These are phyloP conservation scores for Leccinum obscurum DNA, from an alignment of 768 basidiomycete genomes.

Conservation along the genomic window DNA sequence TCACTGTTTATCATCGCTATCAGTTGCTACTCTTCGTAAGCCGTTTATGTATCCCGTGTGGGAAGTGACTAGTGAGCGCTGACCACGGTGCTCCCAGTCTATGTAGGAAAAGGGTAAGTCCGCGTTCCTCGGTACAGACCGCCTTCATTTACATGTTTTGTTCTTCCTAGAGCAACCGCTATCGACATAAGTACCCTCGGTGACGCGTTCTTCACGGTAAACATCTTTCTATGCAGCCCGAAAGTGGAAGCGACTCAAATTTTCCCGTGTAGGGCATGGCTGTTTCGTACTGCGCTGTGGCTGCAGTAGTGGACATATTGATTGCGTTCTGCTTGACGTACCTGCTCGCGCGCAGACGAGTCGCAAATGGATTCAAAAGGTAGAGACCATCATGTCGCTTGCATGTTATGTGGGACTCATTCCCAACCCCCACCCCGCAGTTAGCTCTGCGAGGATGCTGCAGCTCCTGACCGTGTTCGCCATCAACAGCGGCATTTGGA, in stretches of 20 bases:
- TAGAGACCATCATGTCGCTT: background rate
- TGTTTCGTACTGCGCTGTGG: conserved; percentile 3
- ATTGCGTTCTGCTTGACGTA: conserved; percentile 5
- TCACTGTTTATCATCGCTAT: background rate
- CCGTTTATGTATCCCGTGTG: background rate
- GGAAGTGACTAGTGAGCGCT: background rate
- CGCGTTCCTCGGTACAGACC: background rate
- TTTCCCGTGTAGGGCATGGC: background rate
- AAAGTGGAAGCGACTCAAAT: background rate
- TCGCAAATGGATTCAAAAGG: conserved; percentile 4
- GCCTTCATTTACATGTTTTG: background rate
- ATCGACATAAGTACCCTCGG: background rate
- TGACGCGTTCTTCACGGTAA: background rate
- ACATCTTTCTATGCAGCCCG: background rate
- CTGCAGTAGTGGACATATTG: conserved; percentile 1
- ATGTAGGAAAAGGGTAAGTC: conserved; percentile 1
- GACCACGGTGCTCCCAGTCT: background rate
- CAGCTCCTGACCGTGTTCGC: conserved; percentile 9
- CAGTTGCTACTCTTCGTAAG: conserved; percentile 8
- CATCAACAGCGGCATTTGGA: conserved; percentile 8
- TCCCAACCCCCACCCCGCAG: background rate
- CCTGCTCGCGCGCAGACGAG: conserved; percentile 1
- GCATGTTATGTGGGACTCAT: background rate
- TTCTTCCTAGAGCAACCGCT: background rate
- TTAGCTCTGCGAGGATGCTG: conserved; percentile 4